Conservation (phyloP, 2,329 filamentous ascomycete species). For the Colletotrichum musae region DNA sequence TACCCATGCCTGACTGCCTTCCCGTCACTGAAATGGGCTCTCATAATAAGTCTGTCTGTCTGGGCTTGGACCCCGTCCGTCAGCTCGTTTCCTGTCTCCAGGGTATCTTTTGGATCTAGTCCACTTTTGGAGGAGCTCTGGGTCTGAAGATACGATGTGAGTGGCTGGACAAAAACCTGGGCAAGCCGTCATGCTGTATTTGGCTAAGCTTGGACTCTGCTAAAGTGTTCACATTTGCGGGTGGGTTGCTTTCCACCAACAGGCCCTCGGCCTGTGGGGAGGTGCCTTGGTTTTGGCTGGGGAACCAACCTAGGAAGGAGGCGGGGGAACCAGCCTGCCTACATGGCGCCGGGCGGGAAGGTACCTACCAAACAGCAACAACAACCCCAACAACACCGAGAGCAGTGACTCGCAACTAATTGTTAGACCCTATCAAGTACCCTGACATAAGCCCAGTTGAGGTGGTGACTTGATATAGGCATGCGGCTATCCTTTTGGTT, state of each 20-base stretch:
- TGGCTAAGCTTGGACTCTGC: not conserved
- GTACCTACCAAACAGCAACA: not conserved
- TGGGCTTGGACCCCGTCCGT: conserved; percentile 30
- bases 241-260: not conserved
- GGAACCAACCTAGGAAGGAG: conserved; percentile 20
- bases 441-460: no score
- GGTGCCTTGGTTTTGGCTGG: conserved; percentile 6
- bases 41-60: conserved; percentile 1
- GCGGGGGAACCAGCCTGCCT: not conserved
- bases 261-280: no score
- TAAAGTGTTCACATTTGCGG: not conserved
- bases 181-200: not conserved
- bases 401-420: no score
- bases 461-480: no score
- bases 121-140: conserved; percentile 1
- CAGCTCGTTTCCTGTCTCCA: conserved; percentile 26
- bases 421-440: no score
- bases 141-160: conserved; percentile 7
- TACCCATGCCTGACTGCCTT: no score
- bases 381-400: no score
- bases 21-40: conserved; percentile 10
- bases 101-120: conserved; percentile 6
- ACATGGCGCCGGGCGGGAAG: not conserved
- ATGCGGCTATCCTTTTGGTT: no score
- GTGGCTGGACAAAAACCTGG: conserved; percentile 24